Evolutionary conservation across 1,139 yeast genomes (phyloP), one percentile per base, ranked within the genome.

Genomic region (Eremothecium gossypii): DNA sequence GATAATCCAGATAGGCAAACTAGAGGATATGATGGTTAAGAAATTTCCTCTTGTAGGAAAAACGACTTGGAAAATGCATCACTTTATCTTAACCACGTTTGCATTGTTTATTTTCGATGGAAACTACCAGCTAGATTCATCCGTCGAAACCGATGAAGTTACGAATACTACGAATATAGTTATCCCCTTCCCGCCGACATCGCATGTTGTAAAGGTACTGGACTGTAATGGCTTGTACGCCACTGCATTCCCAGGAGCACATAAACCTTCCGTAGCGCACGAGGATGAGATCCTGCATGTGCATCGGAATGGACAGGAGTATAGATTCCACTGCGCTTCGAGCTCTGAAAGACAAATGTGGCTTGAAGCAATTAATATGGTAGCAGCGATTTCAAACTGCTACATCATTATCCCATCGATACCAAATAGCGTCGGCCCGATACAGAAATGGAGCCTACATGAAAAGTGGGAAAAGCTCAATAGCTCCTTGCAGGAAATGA

Each of bases 331-430:
- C 36, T 56, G 61, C 38, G 42, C 45, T n/a, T 59, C 60, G 23
- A 38, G 45, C 8, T 49, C 56, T 26, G 82, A 76, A 37, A 62
- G 71, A 58, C 55, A 61, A 12, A 71, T 72, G 28, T 79, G 86
- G 86, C 67, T 77, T 39, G 65, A 65, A 33, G 61, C 73, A 10
- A 74, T 79, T 49, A 79, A 79, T 49, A 68, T 70, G 48, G 64
- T 77, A 9, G 73, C 80, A 1, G 70, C 82, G 0, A 60, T 75
- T 39, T 71, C 70, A 36, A 67, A 73, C 3, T 68, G 75, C 46
- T 61, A 33, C 20, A 40, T 51, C 20, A 45, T 49, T 27, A 43
- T 52, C 2, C 45, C 44, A 8, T 43, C 51, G 6, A 41, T 59
- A 13, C 38, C 42, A 7, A 52, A 57, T 41, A 64, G 63, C 20